phyloP scores from a whole-genome alignment of 2,329 filamentous ascomycete species.

The Fusarium subtropicale region DNA sequence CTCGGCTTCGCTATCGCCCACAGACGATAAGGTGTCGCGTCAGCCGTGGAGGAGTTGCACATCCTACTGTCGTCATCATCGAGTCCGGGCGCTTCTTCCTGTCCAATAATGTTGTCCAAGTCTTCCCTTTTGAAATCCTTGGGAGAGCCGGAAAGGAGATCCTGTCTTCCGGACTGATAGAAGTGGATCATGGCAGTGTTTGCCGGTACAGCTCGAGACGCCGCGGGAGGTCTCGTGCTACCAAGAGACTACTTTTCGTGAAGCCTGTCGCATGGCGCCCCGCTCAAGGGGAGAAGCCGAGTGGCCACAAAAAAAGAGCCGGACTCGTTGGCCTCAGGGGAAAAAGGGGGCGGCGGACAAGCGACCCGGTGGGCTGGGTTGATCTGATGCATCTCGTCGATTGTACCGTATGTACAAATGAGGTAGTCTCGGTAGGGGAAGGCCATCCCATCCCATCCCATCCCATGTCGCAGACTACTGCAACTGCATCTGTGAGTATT shows the following conservation, averaged over 20 bases:
- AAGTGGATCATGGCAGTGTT: slow-evolving; percentile 39
- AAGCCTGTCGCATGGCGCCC: slow-evolving; percentile 47
- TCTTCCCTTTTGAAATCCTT: slow-evolving; percentile 32
- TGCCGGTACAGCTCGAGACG: slow-evolving; percentile 38
- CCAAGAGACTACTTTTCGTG: slow-evolving; percentile 41
- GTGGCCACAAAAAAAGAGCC: slow-evolving; percentile 36
- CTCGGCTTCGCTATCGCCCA: slow-evolving; percentile 31
- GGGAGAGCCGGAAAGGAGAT: slow-evolving; percentile 37
- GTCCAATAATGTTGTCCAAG: slow-evolving; percentile 36
- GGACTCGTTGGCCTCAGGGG: slow-evolving; percentile 43
- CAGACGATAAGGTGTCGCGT: slow-evolving; percentile 36
- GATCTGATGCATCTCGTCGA: slow-evolving; percentile 48
- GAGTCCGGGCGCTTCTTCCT: slow-evolving; percentile 31
- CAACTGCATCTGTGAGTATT: neutral
- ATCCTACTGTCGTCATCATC: slow-evolving; percentile 45
- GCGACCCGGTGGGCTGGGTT: slow-evolving; percentile 49
- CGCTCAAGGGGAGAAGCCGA: slow-evolving; percentile 47
- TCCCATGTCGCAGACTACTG: slow-evolving; percentile 32
- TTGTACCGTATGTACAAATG: slow-evolving; percentile 29
- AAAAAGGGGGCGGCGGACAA: slow-evolving; percentile 47
- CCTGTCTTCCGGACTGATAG: slow-evolving; percentile 44
- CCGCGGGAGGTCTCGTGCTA: slow-evolving; percentile 40
- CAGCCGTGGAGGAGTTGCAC: slow-evolving; percentile 41
- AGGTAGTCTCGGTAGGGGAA: slow-evolving; percentile 37
- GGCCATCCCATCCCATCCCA: slow-evolving; percentile 2